These are phyloP conservation scores for Tetrapisispora namnaoensis DNA, from an alignment of 805 yeast genomes.

Conservation along the genomic window DNA sequence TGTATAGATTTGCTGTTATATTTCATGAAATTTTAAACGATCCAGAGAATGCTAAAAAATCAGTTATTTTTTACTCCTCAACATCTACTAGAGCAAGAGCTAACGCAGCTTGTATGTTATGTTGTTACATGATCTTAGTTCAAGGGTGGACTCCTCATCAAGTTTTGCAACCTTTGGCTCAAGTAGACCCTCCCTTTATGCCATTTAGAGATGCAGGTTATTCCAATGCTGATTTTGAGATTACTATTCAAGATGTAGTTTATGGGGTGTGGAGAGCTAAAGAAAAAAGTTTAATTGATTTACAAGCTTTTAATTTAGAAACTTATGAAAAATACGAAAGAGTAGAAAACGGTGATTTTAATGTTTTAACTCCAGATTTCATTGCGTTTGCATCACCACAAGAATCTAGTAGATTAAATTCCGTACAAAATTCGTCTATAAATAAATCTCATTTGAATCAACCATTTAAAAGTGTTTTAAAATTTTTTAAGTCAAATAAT, in stretches of 20 bases:
- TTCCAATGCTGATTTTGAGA: conserved; percentile 86
- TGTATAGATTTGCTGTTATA: conserved; percentile 90
- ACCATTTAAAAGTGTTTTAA: conserved; percentile 72
- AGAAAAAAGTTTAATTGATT: conserved; percentile 78
- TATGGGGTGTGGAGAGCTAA: conserved; percentile 98
- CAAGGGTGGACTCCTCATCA: conserved; percentile 99
- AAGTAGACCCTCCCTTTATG: conserved; percentile 87
- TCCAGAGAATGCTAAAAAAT: conserved; percentile 71
- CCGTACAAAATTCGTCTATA: conserved; percentile 8
- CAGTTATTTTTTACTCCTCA: conserved; percentile 83
- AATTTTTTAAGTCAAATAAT: conserved; percentile 58
- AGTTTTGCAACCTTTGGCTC: conserved; percentile 88
- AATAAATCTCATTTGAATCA: conserved; percentile 40
- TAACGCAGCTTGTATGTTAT: conserved; percentile 87
- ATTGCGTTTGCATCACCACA: conserved; percentile 97
- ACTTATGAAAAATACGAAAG: conserved; percentile 91
- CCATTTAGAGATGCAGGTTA: conserved; percentile 97
- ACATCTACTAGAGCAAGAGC: conserved; percentile 75
- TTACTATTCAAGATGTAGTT: conserved; percentile 88
- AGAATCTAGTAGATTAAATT: conserved; percentile 38
- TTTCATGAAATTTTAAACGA: conserved; percentile 87
- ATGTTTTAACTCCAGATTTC: conserved; percentile 82
- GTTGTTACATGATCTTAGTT: conserved; percentile 89
- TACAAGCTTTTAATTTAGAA: conserved; percentile 66
- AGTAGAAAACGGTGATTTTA: conserved; percentile 96